A percentile compares a stretch with the other conserved stretches of the same genome.
phyloP scores from a whole-genome alignment of 1,284 basidiomycete species.

The Marasmius oreades region DNA sequence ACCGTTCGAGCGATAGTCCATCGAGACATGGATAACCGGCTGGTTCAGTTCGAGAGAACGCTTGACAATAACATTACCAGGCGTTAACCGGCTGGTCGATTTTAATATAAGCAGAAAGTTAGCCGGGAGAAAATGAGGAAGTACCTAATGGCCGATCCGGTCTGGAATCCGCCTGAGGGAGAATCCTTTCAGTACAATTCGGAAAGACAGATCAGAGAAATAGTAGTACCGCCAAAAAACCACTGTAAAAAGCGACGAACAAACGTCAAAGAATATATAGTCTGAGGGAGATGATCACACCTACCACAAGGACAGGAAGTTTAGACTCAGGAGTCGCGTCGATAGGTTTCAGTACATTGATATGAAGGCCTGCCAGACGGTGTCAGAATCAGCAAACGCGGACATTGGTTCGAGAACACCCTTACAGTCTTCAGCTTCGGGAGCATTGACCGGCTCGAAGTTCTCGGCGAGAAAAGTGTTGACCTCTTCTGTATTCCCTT shows the following conservation, averaged over 20 bases:
- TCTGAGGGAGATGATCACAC: slow-evolving; percentile 13
- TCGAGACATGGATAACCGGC: slow-evolving; percentile 49
- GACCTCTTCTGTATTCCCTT: slow-evolving; percentile 30
- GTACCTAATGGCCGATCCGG: slow-evolving; percentile 34
- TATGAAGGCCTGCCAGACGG: slow-evolving; percentile 38
- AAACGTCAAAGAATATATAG: background rate
- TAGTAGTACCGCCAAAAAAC: slow-evolving; percentile 46
- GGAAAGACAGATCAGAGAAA: slow-evolving; percentile 4
- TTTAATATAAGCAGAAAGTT: slow-evolving; percentile 19
- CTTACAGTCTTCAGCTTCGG: slow-evolving; percentile 48
- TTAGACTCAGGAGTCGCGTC: slow-evolving; percentile 33
- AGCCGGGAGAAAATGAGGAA: background rate
- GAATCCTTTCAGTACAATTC: background rate
- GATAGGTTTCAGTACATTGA: slow-evolving; percentile 54
- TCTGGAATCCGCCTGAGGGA: slow-evolving; percentile 39
- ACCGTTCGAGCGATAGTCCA: slow-evolving; percentile 46
- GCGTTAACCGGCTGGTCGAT: too few relatives aligned
- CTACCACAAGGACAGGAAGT: slow-evolving; percentile 54
- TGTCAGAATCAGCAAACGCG: too few relatives aligned
- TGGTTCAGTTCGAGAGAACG: slow-evolving; percentile 43
- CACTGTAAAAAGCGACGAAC: slow-evolving; percentile 33
- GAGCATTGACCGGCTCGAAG: slow-evolving; percentile 27
- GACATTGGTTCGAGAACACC: too few relatives aligned
- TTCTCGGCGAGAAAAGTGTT: slow-evolving; percentile 33
- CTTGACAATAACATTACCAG: slow-evolving; percentile 41